Evolutionary conservation across 106 monocot species (phyloP), one percentile per base, ranked within the genome.

Genomic region (Phalaenopsis aphrodite): DNA sequence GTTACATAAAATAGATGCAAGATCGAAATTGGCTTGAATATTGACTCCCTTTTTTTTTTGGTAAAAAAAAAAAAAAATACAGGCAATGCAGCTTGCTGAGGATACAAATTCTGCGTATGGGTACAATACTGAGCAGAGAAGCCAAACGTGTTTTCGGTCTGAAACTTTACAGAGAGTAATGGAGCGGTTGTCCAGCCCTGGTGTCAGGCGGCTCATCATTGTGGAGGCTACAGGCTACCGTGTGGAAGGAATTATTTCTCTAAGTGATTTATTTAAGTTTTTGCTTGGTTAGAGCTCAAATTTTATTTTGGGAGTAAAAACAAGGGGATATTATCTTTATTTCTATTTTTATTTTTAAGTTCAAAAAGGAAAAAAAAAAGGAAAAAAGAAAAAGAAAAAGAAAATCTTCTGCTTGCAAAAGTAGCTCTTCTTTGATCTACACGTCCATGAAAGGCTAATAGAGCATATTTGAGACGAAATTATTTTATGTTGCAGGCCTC

Each of bases 101-200:
- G 98, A 98, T 84, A 87, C 87, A 16, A 85, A 58, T 80, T 86
- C 88, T 75, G 88, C 84, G 5, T 79, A 81, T 83, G 91, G 91
- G 5, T 55, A 84, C 55, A 89, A 84, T 49, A 88, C 84, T 49
- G 92, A 89, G 72, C 98, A 94, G 83, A 89, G 94, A 88, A 90
- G 91, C 56, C 97, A 97, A 77, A 98, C 94, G 98, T 98, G 98
- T 79, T 91, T 98, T 21, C 92, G 91, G 0, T 77, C 90, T 42
- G 98, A 98, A 83, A 17, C 92, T 24, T 80, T 98, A 79, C 84
- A 85, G 55, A 91, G 90, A 78, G 98, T 98, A 81, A 94, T 98
- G 88, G 98, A 98, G 78, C 79, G 92, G 78, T 77, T 98, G 86
- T 83, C 94, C 38, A 91, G 82, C 75, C 98, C 98, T 52, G 98